Evolutionary conservation across 1,284 basidiomycete genomes (phyloP).

Genomic region (Trametes polyzona): DNA sequence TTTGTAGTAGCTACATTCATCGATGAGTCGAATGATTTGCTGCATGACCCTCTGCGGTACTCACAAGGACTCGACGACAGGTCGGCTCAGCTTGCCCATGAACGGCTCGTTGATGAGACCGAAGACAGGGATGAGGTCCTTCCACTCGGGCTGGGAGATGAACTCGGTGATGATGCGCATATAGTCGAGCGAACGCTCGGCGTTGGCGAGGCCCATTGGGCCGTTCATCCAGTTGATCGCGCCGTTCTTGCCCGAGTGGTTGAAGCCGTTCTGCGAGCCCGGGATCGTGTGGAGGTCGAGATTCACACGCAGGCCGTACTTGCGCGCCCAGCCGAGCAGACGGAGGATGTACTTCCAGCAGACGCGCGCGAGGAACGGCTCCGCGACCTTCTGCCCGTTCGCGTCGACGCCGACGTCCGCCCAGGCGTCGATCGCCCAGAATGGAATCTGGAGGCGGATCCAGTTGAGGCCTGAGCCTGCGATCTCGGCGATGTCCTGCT

Average conservation of each 20-base stretch:
- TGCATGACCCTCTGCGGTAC: conserved; percentile 6
- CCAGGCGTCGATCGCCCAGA: conserved; percentile 77
- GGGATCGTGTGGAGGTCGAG: conserved; percentile 85
- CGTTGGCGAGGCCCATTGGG: conserved; percentile 65
- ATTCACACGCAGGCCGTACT: conserved; percentile 87
- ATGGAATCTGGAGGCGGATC: conserved; percentile 77
- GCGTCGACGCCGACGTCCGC: conserved; percentile 40
- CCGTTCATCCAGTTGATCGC: conserved; percentile 62
- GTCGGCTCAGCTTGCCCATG: conserved; percentile 41
- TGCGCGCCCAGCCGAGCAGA: conserved; percentile 81
- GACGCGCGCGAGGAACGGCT: conserved; percentile 39
- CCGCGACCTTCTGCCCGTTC: conserved; percentile 29
- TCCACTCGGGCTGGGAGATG: conserved; percentile 56
- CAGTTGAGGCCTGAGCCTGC: conserved; percentile 71
- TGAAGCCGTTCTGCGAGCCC: conserved; percentile 72
- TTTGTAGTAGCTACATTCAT: conserved; percentile 55
- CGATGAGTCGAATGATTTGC: conserved; percentile 51
- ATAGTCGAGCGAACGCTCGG: conserved; percentile 59
- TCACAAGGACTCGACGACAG: conserved; percentile 42
- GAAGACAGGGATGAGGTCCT: conserved; percentile 54
- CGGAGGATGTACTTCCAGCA: conserved; percentile 68
- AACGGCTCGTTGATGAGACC: conserved; percentile 47
- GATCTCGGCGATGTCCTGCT: conserved; percentile 39
- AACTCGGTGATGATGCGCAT: conserved; percentile 63
- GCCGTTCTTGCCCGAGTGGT: conserved; percentile 54